These are phyloP conservation scores for Flaveria linearis DNA, from an alignment of 129 eudicot genomes.

Conservation along the genomic window DNA sequence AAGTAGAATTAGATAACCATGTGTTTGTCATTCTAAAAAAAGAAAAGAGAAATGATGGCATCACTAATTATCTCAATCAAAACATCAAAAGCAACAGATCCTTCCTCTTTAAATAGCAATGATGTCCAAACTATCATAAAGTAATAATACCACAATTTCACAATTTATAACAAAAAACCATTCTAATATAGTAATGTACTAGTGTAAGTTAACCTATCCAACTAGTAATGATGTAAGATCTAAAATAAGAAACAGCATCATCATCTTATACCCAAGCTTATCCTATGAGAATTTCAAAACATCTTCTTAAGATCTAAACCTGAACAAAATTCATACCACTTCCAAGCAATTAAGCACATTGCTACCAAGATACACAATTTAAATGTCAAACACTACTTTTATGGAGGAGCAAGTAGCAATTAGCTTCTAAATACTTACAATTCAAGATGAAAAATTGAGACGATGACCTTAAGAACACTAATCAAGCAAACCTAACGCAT, in stretches of 20 bases:
- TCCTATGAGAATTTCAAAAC: background rate
- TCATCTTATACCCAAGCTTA: background rate
- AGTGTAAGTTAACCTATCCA: background rate
- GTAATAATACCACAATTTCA: background rate
- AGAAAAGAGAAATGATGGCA: background rate
- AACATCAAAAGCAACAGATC: background rate
- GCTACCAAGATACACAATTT: background rate
- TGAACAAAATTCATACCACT: conserved; percentile 1
- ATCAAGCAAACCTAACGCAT: background rate
- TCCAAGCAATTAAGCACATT: background rate
- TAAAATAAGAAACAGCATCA: conserved; percentile 2
- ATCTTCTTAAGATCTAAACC: conserved; percentile 16
- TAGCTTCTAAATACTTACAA: background rate
- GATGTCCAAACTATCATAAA: background rate
- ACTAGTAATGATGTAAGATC: conserved; percentile 20
- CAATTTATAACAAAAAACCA: background rate
- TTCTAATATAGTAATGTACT: background rate
- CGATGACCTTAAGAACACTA: background rate
- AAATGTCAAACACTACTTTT: background rate
- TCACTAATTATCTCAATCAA: background rate
- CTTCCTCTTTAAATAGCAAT: background rate
- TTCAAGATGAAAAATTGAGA: background rate
- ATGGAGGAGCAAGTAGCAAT: background rate
- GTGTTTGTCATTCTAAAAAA: no score
- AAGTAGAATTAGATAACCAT: no score